Percentiles rank a stretch among this genome's conserved stretches.
phyloP scores from a whole-genome alignment of 768 basidiomycete genomes.

The Thelephora ganbajun region DNA sequence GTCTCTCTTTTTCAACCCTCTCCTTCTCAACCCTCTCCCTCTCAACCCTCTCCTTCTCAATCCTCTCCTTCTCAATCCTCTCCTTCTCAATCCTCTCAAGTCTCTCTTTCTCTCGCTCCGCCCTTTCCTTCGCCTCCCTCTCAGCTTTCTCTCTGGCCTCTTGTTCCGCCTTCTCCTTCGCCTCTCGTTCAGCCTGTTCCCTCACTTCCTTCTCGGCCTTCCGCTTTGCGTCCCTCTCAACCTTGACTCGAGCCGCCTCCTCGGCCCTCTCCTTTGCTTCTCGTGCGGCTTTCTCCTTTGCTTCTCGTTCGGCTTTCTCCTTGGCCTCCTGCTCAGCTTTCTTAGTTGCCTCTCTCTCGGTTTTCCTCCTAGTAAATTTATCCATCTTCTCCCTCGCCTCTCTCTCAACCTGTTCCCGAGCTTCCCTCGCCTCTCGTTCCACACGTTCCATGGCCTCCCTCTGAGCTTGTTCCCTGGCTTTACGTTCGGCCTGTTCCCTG shows the following conservation, averaged over 20 bases:
- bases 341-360: not conserved
- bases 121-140: constrained; percentile 10
- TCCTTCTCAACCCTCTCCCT: constrained; percentile 5
- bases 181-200: constrained; percentile 5
- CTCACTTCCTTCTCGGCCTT: constrained; percentile 3
- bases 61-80: constrained; percentile 9
- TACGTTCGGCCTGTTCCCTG: not conserved
- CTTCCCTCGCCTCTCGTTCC: not conserved
- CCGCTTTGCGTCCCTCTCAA: constrained; percentile 4
- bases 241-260: not conserved
- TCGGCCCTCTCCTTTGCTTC: constrained; percentile 8
- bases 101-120: constrained; percentile 7
- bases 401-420: not conserved
- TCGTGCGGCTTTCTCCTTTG: constrained; percentile 10
- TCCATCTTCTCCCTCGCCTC: not conserved
- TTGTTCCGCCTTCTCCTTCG: constrained; percentile 7
- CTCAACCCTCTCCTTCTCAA: constrained; percentile 9
- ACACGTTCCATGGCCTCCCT: not conserved
- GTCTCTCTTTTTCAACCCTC: constrained; percentile 7
- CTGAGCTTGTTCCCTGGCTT: not conserved
- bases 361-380: constrained; percentile 8
- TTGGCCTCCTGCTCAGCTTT: constrained; percentile 2
- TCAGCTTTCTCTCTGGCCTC: constrained; percentile 10
- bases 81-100: constrained; percentile 3
- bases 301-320: constrained; percentile 1